A percentile compares a stretch with the other conserved stretches of the same genome.
phyloP scores from a whole-genome alignment of 2,329 filamentous ascomycete species.

The Penicillium glabrum region DNA sequence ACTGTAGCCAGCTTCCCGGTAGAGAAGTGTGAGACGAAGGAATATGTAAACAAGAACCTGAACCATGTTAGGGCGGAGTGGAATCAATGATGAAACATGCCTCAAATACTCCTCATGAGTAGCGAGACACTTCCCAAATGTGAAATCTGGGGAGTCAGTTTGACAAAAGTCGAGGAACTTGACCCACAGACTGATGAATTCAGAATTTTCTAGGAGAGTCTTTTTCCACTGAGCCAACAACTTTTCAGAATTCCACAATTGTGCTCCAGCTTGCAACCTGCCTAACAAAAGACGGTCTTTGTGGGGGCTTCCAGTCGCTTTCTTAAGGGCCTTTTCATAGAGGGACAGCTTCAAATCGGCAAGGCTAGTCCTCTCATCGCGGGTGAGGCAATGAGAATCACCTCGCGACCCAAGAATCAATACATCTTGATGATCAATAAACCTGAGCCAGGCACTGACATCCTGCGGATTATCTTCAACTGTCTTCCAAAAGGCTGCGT shows the following conservation, averaged over 20 bases:
- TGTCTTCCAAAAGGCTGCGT: slow-evolving; percentile 59
- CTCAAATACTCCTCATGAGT: slow-evolving; percentile 61
- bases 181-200: slow-evolving; percentile 68
- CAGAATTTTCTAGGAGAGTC: slow-evolving; percentile 55
- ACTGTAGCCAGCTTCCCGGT: slow-evolving; percentile 73
- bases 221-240: slow-evolving; percentile 66
- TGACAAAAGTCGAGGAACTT: slow-evolving; percentile 71
- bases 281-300: slow-evolving; percentile 64
- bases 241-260: slow-evolving; percentile 68
- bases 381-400: slow-evolving; percentile 46
- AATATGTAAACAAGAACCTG: slow-evolving; percentile 66
- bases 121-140: slow-evolving; percentile 64
- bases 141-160: slow-evolving; percentile 65
- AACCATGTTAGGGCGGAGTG: slow-evolving; percentile 10
- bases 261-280: slow-evolving; percentile 71
- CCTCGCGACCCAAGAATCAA: slow-evolving; percentile 54
- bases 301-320: slow-evolving; percentile 49
- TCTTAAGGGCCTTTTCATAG: slow-evolving; percentile 72
- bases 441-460: slow-evolving; percentile 69
- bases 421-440: slow-evolving; percentile 75
- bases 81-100: slow-evolving; percentile 27
- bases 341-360: slow-evolving; percentile 79
- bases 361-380: slow-evolving; percentile 65
- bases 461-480: slow-evolving; percentile 68
- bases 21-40: slow-evolving; percentile 69